Base-by-base conservation (phyloP, 169 alveolate species). In the Plasmodium reichenowi region DNA sequence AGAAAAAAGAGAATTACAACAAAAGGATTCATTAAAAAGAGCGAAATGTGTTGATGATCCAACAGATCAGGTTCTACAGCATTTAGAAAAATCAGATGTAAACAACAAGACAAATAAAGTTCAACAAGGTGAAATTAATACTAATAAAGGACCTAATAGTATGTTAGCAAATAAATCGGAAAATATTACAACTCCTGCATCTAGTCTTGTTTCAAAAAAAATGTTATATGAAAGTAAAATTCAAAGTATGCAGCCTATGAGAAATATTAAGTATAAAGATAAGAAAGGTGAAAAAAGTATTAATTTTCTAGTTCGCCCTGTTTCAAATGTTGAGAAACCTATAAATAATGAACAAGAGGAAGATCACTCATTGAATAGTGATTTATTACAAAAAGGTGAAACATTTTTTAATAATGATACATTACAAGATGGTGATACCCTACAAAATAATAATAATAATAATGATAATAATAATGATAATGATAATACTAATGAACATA, bases 1-100 rank as follows among this genome's bases (percentile, higher is more conserved):
- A 58, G 95, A 94, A 92, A 89, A 88, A 75, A 92, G 95, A 48
- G 92, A 92, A 6, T 63, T 60, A 59, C 94, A 90, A 54, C 94
- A 90, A 54, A 60, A 83, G 59, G 88, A 74, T 38, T 24, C 74
- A 13, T 38, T 88, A 7, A 88, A 88, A 67, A 50, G 78, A 12
- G 80, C 68, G 5, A 75, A 90, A 62, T 66, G 72, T 26, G 43
- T 58, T 10, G 72, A 63, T 56, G 88, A 73, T 26, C 59, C 56
- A 62, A 48, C 45, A 45, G 15, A 88, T 12, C 47, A 38, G 0
- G 47, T 38, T 0, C 10, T 38, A 38, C 47, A 38, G 47, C 5
- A 38, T 38, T 38, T 38, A 38, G 47, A 38, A 5, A 56, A 13
- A 22, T 17, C 17, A 17, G 10, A 60, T 32, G 15, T 43, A 10